Evolutionary conservation across 306 rosid genomes (phyloP).

Genomic region (Styphnolobium japonicum): DNA sequence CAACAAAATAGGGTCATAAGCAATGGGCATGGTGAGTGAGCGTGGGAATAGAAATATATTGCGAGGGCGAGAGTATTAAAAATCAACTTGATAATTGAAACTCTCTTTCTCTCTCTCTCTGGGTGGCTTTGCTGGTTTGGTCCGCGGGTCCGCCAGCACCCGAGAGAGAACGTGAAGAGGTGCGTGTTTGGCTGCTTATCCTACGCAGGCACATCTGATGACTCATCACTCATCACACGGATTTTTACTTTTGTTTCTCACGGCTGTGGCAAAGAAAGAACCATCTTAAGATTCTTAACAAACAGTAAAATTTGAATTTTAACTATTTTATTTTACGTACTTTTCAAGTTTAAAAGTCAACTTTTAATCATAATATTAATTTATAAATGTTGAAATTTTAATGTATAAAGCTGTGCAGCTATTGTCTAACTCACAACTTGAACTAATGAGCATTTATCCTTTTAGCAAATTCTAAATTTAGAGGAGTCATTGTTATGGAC

Average conservation of each 20-base stretch:
- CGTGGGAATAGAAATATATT: background rate
- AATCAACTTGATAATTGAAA: background rate
- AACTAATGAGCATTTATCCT: no score
- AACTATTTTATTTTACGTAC: no score
- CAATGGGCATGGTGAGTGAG: slow-evolving; percentile 15
- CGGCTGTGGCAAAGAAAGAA: background rate
- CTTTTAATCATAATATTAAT: no score
- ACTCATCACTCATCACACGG: background rate
- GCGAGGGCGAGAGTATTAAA: background rate
- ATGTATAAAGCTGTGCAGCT: no score
- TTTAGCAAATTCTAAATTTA: no score
- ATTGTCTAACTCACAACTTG: no score
- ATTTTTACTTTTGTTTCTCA: background rate
- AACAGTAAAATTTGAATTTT: no score
- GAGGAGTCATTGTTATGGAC: no score
- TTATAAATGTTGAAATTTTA: no score
- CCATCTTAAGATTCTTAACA: no score
- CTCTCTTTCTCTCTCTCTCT: background rate
- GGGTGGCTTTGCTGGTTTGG: background rate
- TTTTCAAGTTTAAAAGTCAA: no score
- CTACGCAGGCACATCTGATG: background rate
- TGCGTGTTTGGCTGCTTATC: slow-evolving; percentile 3
- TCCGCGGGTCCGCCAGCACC: background rate
- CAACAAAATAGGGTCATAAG: background rate
- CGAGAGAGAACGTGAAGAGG: background rate